phyloP scores from a whole-genome alignment of 768 basidiomycete genomes.

The Kwoniella bestiolae region DNA sequence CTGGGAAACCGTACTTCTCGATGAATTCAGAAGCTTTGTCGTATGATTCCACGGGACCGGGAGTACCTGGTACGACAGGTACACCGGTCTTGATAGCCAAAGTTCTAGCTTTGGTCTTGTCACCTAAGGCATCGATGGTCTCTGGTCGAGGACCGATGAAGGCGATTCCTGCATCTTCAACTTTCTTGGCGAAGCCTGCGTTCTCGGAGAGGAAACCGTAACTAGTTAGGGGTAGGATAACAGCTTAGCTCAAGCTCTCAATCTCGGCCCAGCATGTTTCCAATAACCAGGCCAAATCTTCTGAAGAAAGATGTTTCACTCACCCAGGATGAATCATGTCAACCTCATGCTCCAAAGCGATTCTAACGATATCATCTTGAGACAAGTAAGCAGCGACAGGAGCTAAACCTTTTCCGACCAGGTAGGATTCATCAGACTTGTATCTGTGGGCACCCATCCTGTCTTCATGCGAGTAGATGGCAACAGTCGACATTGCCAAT shows the following conservation, averaged over 20 bases:
- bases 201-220: slow-evolving; percentile 99
- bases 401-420: slow-evolving; percentile 93
- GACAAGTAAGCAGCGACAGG: slow-evolving; percentile 97
- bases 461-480: slow-evolving; percentile 97
- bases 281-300: too few relatives aligned
- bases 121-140: slow-evolving; percentile 95
- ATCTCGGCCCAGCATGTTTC: neutral
- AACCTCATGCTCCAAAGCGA: slow-evolving; percentile 96
- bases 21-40: slow-evolving; percentile 84
- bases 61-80: slow-evolving; percentile 96
- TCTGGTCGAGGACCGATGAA: slow-evolving; percentile 95
- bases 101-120: slow-evolving; percentile 96
- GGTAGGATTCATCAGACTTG: slow-evolving; percentile 99
- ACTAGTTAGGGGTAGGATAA: too few relatives aligned
- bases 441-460: slow-evolving; percentile 95
- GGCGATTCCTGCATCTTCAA: slow-evolving; percentile 94
- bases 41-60: slow-evolving; percentile 84
- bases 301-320: too few relatives aligned
- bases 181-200: slow-evolving; percentile 93
- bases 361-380: slow-evolving; percentile 94
- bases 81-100: slow-evolving; percentile 82
- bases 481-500: slow-evolving; percentile 97
- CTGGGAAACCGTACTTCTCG: slow-evolving; percentile 94
- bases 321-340: slow-evolving; percentile 99
- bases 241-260: neutral